Evolutionary conservation across 2,329 filamentous ascomycete genomes (phyloP), one percentile per base, ranked within the genome.

Genomic region (Amesomyces nigricolor): DNA sequence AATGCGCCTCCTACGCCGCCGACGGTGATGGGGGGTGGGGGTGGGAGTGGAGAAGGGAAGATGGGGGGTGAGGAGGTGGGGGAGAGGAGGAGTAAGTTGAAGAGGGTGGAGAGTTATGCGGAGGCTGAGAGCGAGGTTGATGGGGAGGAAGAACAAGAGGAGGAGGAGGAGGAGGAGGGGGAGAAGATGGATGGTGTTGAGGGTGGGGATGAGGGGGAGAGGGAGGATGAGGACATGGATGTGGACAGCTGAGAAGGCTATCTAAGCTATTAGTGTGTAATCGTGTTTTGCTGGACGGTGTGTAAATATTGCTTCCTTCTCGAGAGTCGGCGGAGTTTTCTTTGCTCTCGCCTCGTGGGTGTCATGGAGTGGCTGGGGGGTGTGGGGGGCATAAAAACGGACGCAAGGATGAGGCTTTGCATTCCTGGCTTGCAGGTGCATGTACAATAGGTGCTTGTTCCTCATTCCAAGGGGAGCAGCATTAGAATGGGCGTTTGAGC

Each of bases 1-100:
- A 73, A 85, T 64, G 79, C 80, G 2, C 71, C 45, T 4, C 53
- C 46, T 43, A 40, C 14, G 32, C 13, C 39, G 58, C 69, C 13
- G 64, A 70, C 43, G 35, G 60, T 38, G 29, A 2, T 30, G 35
- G 35, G 14, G 14, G 39, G 57, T 69, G n/a, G 6, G 66, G 62
- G n/a, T 67, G 37, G 71, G 70, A 47, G 39, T 16, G 22, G 22
- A 26, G 22, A 5, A 4, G 30, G 39, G 58, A 54, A 49, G 58
- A 50, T 11, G 47, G 46, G 22, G 22, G 22, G 22, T 35, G 50
- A 38, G 46, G 45, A 47, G n/a, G 59, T 29, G 60, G 66, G 47
- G 63, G 62, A 5, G 60, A 68, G 58, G 62, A 61, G 49, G 58
- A 64, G 48, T 30, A 65, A 63, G 22, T 62, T 66, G 9, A 71